Base-by-base conservation (phyloP, 495 filamentous ascomycete genomes). In the Apiosordaria backusii region DNA sequence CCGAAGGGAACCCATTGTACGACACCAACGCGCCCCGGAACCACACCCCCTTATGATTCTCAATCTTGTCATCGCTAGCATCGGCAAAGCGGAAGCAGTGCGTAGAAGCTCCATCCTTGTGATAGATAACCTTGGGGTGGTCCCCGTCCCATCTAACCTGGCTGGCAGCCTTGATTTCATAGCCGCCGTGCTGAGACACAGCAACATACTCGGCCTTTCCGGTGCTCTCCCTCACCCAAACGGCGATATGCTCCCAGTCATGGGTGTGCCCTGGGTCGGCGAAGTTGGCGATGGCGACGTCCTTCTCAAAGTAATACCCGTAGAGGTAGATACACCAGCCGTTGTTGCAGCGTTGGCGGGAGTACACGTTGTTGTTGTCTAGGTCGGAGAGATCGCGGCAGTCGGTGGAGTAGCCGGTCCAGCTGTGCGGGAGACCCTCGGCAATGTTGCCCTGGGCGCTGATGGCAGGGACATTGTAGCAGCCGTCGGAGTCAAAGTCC, bases 271-370 rank as follows among this genome's bases (percentile, higher is more conserved):
- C 78, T 3, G 54, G 60, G 50, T 78, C 76, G 18, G 72, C 4
- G 45, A 79, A 67, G 65, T 79, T 67, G 57, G 73, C 50, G 23
- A 77, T 57, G 0, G 76, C 69, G 1, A 80, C 76, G 69, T 82
- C 80, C 70, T 81, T 82, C 69, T 81, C 79, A 27, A 81, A 82
- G 71, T 81, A 82, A 68, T 81, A 81, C 61, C 76, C 78, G 71
- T 82, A 82, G 35, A 82, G 29, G 67, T 79, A 78, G 25, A 76
- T 64, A 68, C 80, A 82, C 77, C 76, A 81, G 25, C 78, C 77
- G 67, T 72, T 75, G 63, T 82, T 81, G 69, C 80, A 81, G 23
- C 78, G 75, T 65, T 73, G 71, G 4, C 80, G 77, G 13, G 77
- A 76, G 68, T 82, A 82, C 60, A 80, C 78, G 61, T 81, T 82